Percentiles rank a stretch among this genome's conserved stretches.
Evolutionary conservation across 306 rosid species (phyloP).

Genomic region (Morella rubra): DNA sequence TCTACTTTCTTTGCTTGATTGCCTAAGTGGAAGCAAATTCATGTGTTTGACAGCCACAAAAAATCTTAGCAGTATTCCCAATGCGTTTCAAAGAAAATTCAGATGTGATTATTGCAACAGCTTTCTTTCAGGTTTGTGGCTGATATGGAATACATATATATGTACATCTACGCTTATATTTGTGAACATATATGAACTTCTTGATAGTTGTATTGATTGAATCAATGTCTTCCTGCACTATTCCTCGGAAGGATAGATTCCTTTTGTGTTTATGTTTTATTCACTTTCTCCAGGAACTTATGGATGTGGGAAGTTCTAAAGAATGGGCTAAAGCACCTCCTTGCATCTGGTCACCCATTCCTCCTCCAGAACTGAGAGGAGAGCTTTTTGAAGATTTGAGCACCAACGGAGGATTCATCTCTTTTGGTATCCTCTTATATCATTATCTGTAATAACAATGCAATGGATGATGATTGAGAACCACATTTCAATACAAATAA

Average conservation of each 20-base stretch:
- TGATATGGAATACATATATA: neutral
- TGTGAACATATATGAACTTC: too few relatives aligned
- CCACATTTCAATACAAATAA: neutral
- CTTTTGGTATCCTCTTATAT: slow-evolving; percentile 59
- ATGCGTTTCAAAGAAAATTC: slow-evolving; percentile 72
- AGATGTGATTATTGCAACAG: slow-evolving; percentile 76
- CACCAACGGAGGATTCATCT: slow-evolving; percentile 87
- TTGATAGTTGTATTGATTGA: neutral
- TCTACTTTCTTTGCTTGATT: slow-evolving; percentile 14
- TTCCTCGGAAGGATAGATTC: slow-evolving; percentile 4
- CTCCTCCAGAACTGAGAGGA: slow-evolving; percentile 90
- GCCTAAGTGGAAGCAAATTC: slow-evolving; percentile 13
- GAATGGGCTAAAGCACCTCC: slow-evolving; percentile 84
- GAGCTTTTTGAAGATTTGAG: slow-evolving; percentile 79
- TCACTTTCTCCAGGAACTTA: slow-evolving; percentile 60
- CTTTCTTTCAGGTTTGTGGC: slow-evolving; percentile 80
- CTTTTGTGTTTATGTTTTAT: slow-evolving; percentile 15
- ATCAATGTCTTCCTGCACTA: neutral
- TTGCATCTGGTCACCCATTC: slow-evolving; percentile 90
- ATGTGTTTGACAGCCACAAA: slow-evolving; percentile 61
- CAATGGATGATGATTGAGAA: neutral
- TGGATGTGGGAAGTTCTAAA: slow-evolving; percentile 76
- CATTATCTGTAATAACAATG: neutral
- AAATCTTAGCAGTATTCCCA: slow-evolving; percentile 72
- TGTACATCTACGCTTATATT: too few relatives aligned